Evolutionary conservation across 2,329 filamentous ascomycete species (phyloP), one percentile per base, ranked within the genome.

Genomic region (Pseudogymnoascus sp.): DNA sequence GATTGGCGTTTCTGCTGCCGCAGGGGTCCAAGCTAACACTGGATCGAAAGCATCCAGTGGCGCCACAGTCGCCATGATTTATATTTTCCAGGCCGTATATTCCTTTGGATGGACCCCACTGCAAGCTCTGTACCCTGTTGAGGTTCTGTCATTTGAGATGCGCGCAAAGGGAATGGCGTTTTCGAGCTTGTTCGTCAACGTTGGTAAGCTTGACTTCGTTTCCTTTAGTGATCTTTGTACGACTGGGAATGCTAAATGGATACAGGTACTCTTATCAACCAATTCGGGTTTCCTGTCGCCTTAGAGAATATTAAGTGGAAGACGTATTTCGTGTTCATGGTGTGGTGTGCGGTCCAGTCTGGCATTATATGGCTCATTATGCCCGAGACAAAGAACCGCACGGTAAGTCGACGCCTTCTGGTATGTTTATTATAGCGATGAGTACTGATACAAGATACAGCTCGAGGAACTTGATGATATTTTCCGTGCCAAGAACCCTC

Each of bases 141-240:
- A 83, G 67, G 78, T 79, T 12, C 74, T 83, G 12, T 78, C 75
- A 8, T 82, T 80, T 65, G 79, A 82, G 68, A 80, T 79, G 67
- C 76, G 81, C 60, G 81, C 79, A 60, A 83, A 83, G 72, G 80
- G 80, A 13, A 82, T 82, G 78, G 80, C 78, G 2, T 78, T 82
- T 66, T 77, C 69, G 68, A 77, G 71, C 60, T 71, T 75, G 64
- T 75, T 72, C 66, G 76, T 75, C 67, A 77, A 77, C 63, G 72
- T 75, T 45, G 78, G 75, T 13, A 77, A 74, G 40, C n/a, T 12
- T 13, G n/a, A 12, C 6, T 27, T 48, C 12, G 12, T 48, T 48
- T n/a, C 40, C 21, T 27, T 6, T 27, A 27, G 12, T 48, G 21
- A 12, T 9, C 9, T 6, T 42, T 8, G 18, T 25, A 8, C 21